Conservation (phyloP, 306 rosid species). For the Benincasa hispida region DNA sequence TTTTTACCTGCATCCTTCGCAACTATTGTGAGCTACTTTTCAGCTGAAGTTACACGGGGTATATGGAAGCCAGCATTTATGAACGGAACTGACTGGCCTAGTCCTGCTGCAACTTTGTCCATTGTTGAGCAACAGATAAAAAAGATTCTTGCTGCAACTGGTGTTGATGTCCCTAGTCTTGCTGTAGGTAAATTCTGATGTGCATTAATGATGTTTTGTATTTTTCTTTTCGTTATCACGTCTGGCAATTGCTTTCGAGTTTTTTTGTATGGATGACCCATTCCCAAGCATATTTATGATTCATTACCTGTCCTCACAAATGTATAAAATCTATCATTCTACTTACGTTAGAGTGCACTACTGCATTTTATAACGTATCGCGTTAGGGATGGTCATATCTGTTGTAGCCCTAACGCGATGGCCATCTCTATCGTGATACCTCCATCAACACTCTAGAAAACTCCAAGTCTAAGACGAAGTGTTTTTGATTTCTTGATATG, state of each 20-base stretch:
- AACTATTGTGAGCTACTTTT: slow-evolving; percentile 70
- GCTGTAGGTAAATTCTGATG: slow-evolving; percentile 42
- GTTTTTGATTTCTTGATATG: not conserved
- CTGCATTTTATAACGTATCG: too few relatives aligned
- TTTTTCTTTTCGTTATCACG: not conserved
- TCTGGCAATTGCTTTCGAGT: not conserved
- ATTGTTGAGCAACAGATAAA: slow-evolving; percentile 70
- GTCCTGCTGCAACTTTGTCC: slow-evolving; percentile 90
- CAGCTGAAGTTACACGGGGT: slow-evolving; percentile 94
- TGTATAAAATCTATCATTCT: too few relatives aligned
- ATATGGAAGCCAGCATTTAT: slow-evolving; percentile 91
- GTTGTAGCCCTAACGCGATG: too few relatives aligned
- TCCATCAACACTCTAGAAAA: not conserved
- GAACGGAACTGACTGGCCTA: slow-evolving; percentile 99
- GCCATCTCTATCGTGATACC: too few relatives aligned
- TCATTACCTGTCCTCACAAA: too few relatives aligned
- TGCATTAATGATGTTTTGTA: not conserved
- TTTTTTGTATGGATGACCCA: too few relatives aligned
- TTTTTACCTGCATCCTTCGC: slow-evolving; percentile 87
- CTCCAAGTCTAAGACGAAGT: not conserved
- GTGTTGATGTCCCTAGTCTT: slow-evolving; percentile 93
- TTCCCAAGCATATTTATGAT: too few relatives aligned
- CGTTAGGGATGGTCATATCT: too few relatives aligned
- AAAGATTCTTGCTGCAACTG: slow-evolving; percentile 74
- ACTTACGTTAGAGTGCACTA: too few relatives aligned